Evolutionary conservation across 768 basidiomycete species (phyloP).

Genomic region (Gloeophyllum trabeum): DNA sequence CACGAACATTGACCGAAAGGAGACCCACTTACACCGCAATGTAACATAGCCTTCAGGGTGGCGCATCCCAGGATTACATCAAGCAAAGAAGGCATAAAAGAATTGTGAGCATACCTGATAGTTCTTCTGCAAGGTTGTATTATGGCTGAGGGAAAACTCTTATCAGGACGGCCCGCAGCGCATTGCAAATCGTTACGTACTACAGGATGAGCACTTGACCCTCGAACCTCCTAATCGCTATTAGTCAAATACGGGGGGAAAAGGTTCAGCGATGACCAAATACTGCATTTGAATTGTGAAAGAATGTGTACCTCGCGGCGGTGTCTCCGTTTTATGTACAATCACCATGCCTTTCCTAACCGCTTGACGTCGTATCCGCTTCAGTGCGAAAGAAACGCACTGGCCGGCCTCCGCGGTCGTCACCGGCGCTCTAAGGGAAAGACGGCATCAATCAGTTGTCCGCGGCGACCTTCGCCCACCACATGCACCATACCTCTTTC

Average conservation of each 20-base stretch:
- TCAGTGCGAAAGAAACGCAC: conserved; percentile 87
- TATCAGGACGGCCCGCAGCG: not conserved
- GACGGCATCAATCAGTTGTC: conserved; percentile 1
- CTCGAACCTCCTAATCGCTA: conserved; percentile 79
- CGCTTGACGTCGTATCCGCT: conserved; percentile 69
- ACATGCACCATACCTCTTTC: conserved; percentile 54
- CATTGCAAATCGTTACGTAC: conserved; percentile 31
- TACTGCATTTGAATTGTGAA: no score
- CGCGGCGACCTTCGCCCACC: not conserved
- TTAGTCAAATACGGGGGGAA: no score
- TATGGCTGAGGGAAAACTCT: conserved; percentile 42
- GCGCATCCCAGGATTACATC: not conserved
- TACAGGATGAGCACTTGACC: conserved; percentile 91
- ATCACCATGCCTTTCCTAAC: conserved; percentile 95
- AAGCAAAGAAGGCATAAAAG: conserved; percentile 1
- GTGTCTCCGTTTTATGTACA: conserved; percentile 66
- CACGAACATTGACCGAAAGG: conserved; percentile 3
- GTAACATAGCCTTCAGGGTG: conserved; percentile 66
- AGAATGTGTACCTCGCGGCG: conserved; percentile 59
- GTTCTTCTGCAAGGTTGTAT: conserved; percentile 85
- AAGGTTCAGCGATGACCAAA: no score
- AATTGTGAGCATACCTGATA: conserved; percentile 55
- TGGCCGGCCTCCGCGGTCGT: conserved; percentile 88
- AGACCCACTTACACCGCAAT: conserved; percentile 59
- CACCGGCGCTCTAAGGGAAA: conserved; percentile 54